Conservation (phyloP, 305 asterid genomes). For the Rubia peregrina region DNA sequence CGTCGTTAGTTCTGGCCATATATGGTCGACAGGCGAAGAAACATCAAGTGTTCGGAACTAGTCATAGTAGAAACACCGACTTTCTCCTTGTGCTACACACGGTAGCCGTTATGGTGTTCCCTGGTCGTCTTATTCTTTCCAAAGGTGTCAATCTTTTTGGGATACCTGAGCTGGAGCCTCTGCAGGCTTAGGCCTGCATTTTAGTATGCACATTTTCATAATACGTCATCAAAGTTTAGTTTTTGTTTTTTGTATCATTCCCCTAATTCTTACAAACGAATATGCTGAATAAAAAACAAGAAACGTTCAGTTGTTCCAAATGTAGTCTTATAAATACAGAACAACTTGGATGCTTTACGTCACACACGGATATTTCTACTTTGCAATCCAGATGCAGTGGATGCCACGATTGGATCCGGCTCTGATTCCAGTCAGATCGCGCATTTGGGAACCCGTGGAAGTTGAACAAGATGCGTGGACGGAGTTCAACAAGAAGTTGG, state of each 20-base stretch:
- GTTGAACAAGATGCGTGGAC: background rate
- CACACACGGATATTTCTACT: background rate
- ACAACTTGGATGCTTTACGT: background rate
- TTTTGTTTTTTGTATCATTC: no score
- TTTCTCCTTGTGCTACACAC: background rate
- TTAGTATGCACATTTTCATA: no score
- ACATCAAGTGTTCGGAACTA: no score
- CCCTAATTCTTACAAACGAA: background rate
- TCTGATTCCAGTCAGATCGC: slow-evolving; percentile 1
- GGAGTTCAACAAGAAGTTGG: no score
- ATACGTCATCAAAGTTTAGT: background rate
- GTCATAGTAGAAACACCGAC: background rate
- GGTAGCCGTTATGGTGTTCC: background rate
- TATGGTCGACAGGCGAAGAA: no score
- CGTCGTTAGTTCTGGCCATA: no score
- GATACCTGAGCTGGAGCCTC: background rate
- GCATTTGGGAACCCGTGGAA: slow-evolving; percentile 30
- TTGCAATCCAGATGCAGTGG: slow-evolving; percentile 12
- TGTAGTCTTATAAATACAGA: background rate
- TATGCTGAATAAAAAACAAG: background rate
- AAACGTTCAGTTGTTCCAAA: background rate
- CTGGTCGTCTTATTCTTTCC: background rate
- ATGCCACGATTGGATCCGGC: slow-evolving; percentile 28
- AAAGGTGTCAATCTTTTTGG: no score
- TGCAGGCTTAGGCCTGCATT: background rate